Conservation (phyloP, 2,329 filamentous ascomycete genomes). For the Herpomyces periplanetae region DNA sequence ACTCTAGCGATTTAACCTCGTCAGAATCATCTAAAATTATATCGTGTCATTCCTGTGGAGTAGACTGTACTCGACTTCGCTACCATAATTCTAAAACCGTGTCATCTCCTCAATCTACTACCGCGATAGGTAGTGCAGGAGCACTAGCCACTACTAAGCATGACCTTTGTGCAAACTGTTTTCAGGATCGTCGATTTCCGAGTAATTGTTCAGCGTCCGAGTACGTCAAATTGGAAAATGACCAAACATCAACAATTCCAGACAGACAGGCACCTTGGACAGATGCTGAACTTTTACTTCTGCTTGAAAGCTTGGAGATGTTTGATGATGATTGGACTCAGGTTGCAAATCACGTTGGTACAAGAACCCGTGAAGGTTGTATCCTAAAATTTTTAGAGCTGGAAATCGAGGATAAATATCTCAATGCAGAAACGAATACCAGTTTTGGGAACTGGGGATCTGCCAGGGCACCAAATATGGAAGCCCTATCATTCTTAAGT, state of each 20-base stretch:
- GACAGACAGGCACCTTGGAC: slow-evolving; percentile 67
- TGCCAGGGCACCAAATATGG: slow-evolving; percentile 16
- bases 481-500: slow-evolving; percentile 22
- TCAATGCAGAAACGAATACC: slow-evolving; percentile 41
- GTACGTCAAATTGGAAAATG: slow-evolving; percentile 62
- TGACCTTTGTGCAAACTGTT: slow-evolving; percentile 70
- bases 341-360: slow-evolving; percentile 66
- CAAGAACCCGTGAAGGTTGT: slow-evolving; percentile 70
- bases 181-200: slow-evolving; percentile 44
- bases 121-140: too few species aligned
- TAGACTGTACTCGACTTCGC: slow-evolving; percentile 38
- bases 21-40: slow-evolving; percentile 19
- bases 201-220: slow-evolving; percentile 34
- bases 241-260: slow-evolving; percentile 31
- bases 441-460: too few species aligned
- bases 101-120: slow-evolving; percentile 16
- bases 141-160: slow-evolving; percentile 29
- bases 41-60: slow-evolving; percentile 62
- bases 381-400: slow-evolving; percentile 83
- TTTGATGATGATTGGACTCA: slow-evolving; percentile 88
- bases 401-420: slow-evolving; percentile 86
- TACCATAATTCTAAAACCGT: slow-evolving; percentile 32
- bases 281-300: slow-evolving; percentile 48
- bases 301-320: slow-evolving; percentile 61
- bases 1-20: neutral